A percentile compares a stretch with the other conserved stretches of the same genome.
Conservation (phyloP, 441 rosid genomes). For the Brassica balearica region DNA sequence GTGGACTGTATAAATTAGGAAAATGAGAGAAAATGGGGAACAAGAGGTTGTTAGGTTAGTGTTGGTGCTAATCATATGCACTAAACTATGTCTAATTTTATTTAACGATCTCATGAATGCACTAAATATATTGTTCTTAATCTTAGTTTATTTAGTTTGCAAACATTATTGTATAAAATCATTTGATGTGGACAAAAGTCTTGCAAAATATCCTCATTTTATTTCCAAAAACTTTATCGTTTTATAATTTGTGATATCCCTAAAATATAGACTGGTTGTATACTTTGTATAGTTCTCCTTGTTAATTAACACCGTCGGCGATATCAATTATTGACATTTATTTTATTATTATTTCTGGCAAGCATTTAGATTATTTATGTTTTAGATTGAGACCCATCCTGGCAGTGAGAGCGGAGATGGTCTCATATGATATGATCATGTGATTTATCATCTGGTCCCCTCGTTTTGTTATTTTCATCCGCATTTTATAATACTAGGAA, state of each 20-base stretch:
- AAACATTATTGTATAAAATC: background rate
- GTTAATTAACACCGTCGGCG: constrained; percentile 12
- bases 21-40: constrained; percentile 33
- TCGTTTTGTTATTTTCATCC: constrained; percentile 4
- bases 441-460: constrained; percentile 42
- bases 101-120: constrained; percentile 21
- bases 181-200: background rate
- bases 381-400: constrained; percentile 30
- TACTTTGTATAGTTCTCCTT: background rate
- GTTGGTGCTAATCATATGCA: constrained; percentile 37
- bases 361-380: background rate
- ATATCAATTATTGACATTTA: constrained; percentile 22
- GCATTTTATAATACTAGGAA: background rate
- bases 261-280: background rate
- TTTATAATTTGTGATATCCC: background rate
- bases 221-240: background rate
- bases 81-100: constrained; percentile 37
- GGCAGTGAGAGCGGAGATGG: constrained; percentile 26
- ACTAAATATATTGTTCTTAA: background rate
- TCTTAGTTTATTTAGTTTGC: background rate
- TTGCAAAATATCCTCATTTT: background rate
- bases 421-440: constrained; percentile 37
- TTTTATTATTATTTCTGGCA: background rate
- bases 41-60: constrained; percentile 30
- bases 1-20: constrained; percentile 9